phyloP scores from a whole-genome alignment of 192 early-diverging fungal species.

The Coemansia sp. region DNA sequence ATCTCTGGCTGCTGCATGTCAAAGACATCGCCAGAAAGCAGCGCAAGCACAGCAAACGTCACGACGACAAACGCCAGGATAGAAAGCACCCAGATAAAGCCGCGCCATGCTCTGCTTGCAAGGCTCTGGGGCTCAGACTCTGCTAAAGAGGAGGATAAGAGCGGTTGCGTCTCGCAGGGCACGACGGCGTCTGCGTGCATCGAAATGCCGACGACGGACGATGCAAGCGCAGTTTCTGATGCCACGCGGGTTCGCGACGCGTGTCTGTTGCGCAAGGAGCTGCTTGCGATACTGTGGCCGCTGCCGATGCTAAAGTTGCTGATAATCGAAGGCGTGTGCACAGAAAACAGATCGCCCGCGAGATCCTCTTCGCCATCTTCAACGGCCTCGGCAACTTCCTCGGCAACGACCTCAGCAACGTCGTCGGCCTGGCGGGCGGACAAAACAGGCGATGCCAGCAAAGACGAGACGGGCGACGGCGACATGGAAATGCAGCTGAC shows the following conservation, averaged over 20 bases:
- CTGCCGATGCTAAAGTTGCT: background rate
- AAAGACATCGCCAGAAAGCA: too few relatives aligned
- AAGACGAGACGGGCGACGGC: background rate
- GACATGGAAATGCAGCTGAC: slow-evolving; percentile 6
- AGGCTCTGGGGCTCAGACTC: background rate
- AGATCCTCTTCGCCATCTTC: background rate
- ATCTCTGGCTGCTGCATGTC: too few relatives aligned
- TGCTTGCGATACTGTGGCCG: too few relatives aligned
- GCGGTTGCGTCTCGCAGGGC: background rate
- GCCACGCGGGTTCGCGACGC: background rate
- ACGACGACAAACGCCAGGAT: too few relatives aligned
- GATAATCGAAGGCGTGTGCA: slow-evolving; percentile 1
- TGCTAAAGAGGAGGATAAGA: background rate
- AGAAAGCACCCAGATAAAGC: too few relatives aligned
- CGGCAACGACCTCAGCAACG: too few relatives aligned
- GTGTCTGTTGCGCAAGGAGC: slow-evolving; percentile 6
- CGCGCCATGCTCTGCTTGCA: too few relatives aligned
- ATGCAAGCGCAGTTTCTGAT: background rate
- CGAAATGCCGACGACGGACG: background rate
- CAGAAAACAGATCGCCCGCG: background rate
- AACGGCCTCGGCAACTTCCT: too few relatives aligned
- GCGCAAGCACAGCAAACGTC: too few relatives aligned
- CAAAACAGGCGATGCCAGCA: background rate
- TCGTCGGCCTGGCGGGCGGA: background rate
- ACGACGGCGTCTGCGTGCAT: background rate